Percentiles rank a stretch among this genome's conserved stretches.
Evolutionary conservation across 2,329 filamentous ascomycete genomes (phyloP).

Genomic region (Cyphellophora attinorum): DNA sequence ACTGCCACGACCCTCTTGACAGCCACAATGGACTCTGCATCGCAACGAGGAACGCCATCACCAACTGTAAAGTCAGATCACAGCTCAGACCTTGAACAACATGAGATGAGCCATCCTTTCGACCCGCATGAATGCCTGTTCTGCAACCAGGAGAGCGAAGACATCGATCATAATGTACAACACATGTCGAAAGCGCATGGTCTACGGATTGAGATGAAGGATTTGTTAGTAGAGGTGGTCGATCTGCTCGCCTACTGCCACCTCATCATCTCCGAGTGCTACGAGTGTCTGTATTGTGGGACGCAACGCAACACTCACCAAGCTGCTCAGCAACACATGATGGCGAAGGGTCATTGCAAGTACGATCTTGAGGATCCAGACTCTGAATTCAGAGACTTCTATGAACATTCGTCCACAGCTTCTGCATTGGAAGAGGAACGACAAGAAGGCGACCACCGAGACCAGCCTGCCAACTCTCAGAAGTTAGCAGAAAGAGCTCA

Average conservation of each 20-base stretch:
- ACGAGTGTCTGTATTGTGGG: slow-evolving; percentile 44
- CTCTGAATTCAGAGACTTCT: slow-evolving; percentile 35
- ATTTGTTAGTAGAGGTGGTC: slow-evolving; percentile 37
- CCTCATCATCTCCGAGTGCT: slow-evolving; percentile 38
- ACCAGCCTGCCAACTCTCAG: slow-evolving; percentile 7
- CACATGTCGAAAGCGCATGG: slow-evolving; percentile 44
- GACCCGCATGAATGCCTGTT: slow-evolving; percentile 42
- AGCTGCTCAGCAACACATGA: slow-evolving; percentile 44
- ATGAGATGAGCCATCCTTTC: no score
- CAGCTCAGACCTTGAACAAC: no score
- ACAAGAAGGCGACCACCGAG: slow-evolving; percentile 4
- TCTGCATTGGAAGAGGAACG: slow-evolving; percentile 8
- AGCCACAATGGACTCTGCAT: no score
- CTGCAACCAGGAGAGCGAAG: slow-evolving; percentile 24
- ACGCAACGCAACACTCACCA: slow-evolving; percentile 32
- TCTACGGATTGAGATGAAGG: slow-evolving; percentile 30
- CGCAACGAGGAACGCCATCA: no score
- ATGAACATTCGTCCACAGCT: slow-evolving; percentile 23
- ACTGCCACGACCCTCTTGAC: no score
- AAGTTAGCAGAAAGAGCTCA: slow-evolving; percentile 7
- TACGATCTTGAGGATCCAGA: slow-evolving; percentile 27
- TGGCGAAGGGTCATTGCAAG: slow-evolving; percentile 38
- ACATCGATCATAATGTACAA: slow-evolving; percentile 28
- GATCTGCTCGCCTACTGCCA: slow-evolving; percentile 40
- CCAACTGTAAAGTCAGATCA: no score